Conservation (phyloP, 768 basidiomycete species). For the Macrolepiota fuliginosa region DNA sequence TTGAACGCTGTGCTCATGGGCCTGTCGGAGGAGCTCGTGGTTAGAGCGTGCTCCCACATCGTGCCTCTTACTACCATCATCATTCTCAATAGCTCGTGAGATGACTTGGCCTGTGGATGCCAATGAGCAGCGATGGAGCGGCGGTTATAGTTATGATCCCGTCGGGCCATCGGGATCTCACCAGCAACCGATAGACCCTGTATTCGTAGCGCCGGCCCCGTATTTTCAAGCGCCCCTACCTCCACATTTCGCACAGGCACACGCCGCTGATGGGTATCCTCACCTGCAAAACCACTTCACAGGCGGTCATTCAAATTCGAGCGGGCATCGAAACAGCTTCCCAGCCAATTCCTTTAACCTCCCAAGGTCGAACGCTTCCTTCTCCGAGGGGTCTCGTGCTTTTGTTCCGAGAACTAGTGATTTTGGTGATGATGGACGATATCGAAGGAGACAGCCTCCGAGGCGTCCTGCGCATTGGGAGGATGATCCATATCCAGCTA, state of each 20-base stretch:
- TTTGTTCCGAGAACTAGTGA: background rate
- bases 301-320: background rate
- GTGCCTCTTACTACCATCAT: background rate
- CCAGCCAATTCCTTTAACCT: background rate
- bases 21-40: background rate
- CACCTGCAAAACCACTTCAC: background rate
- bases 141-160: background rate
- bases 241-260: background rate
- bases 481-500: slow-evolving; percentile 3
- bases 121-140: background rate
- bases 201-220: background rate
- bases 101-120: background rate
- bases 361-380: background rate
- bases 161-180: background rate
- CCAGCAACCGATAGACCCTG: background rate
- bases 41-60: background rate
- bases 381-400: background rate
- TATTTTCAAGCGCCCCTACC: background rate
- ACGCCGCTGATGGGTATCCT: background rate
- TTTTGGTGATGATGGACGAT: background rate
- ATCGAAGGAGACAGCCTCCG: background rate
- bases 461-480: slow-evolving; percentile 8
- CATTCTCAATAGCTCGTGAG: background rate
- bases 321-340: background rate
- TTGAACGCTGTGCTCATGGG: background rate